Percentiles rank a stretch among this genome's conserved stretches.
phyloP scores from a whole-genome alignment of 2,329 filamentous ascomycete species.

The Aphanocladium album region DNA sequence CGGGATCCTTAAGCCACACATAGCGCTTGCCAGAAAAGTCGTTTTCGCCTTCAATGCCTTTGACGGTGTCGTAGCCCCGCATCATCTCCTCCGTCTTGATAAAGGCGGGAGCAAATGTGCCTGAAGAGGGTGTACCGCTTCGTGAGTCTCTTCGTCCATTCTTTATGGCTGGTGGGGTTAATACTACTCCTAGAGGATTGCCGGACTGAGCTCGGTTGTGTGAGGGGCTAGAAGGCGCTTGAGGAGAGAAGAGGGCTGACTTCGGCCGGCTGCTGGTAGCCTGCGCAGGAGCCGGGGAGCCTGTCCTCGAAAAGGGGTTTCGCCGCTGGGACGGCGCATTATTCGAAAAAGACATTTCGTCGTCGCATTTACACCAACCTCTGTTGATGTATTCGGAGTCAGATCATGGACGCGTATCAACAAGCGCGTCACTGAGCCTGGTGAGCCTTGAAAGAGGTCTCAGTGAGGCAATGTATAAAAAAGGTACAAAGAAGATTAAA shows the following conservation, averaged over 20 bases:
- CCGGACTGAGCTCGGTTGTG: conserved; percentile 68
- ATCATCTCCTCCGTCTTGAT: conserved; percentile 82
- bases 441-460: neutral
- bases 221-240: conserved; percentile 35
- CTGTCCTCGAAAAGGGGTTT: conserved; percentile 70
- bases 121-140: conserved; percentile 58
- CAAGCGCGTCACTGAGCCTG: conserved; percentile 14
- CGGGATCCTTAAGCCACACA: conserved; percentile 89
- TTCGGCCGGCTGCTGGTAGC: conserved; percentile 58
- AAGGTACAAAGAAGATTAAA: conserved; percentile 17
- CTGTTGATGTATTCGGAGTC: conserved; percentile 18
- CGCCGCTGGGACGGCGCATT: conserved; percentile 58
- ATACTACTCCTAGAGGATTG: conserved; percentile 42
- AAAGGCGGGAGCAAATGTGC: conserved; percentile 92
- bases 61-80: conserved; percentile 49
- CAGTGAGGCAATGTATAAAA: conserved; percentile 14
- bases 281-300: conserved; percentile 61
- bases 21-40: conserved; percentile 99
- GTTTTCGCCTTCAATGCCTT: conserved; percentile 90
- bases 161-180: conserved; percentile 34
- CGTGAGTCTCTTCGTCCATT: conserved; percentile 56
- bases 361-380: conserved; percentile 22
- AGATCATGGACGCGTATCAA: conserved; percentile 22
- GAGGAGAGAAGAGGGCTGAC: conserved; percentile 62
- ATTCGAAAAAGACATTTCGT: conserved; percentile 31